Percentiles rank a stretch among this genome's conserved stretches.
Evolutionary conservation across 768 basidiomycete species (phyloP).

Genomic region (Macrolepiota dolichaula): DNA sequence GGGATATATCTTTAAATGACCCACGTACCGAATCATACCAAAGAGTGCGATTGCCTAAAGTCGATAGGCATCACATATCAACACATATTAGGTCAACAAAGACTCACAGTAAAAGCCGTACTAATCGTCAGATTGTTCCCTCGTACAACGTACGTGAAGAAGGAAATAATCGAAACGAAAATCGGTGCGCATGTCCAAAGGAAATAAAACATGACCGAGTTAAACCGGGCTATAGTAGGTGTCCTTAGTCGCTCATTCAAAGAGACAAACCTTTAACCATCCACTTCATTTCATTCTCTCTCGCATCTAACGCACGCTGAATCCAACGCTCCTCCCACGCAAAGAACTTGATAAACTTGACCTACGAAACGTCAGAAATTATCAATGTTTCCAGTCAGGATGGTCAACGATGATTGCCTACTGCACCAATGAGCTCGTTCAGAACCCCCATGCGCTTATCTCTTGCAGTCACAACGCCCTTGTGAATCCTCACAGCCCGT

Average conservation of each 20-base stretch:
- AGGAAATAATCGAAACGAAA: constrained; percentile 75
- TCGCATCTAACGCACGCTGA: constrained; percentile 54
- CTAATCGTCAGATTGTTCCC: constrained; percentile 75
- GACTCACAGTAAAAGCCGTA: constrained; percentile 76
- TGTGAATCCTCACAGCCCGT: constrained; percentile 57
- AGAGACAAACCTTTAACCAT: constrained; percentile 76
- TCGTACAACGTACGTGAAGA: constrained; percentile 67
- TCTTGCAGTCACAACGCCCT: constrained; percentile 53
- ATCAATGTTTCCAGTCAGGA: not conserved
- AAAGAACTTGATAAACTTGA: constrained; percentile 83
- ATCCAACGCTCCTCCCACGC: constrained; percentile 83
- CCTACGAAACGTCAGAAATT: constrained; percentile 24
- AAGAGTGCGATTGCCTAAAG: constrained; percentile 74
- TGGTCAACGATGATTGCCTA: constrained; percentile 22
- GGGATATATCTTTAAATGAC: constrained; percentile 36
- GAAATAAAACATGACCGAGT: constrained; percentile 65
- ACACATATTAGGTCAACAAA: not conserved
- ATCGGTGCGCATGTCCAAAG: constrained; percentile 80
- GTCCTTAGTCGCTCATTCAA: too few species aligned
- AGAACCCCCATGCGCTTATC: constrained; percentile 78
- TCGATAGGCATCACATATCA: not conserved
- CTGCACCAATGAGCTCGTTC: constrained; percentile 73
- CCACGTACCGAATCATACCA: constrained; percentile 69
- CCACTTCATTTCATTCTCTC: constrained; percentile 72
- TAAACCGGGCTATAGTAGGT: constrained; percentile 65